These are phyloP conservation scores for Curvularia spicifera DNA, from an alignment of 2,329 filamentous ascomycete genomes.

Conservation along the genomic window DNA sequence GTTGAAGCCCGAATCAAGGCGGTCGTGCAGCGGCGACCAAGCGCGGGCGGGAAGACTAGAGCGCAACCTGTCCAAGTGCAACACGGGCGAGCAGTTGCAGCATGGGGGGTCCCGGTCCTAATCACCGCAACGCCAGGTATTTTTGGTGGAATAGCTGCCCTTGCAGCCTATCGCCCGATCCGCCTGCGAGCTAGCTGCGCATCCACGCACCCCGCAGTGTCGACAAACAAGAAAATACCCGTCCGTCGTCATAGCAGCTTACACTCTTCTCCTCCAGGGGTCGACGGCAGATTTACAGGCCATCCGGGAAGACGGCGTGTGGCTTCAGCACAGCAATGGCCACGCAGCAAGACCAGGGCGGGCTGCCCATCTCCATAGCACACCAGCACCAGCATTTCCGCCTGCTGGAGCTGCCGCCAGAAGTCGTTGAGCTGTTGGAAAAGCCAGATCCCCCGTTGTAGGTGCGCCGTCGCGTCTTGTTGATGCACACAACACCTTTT, in stretches of 20 bases:
- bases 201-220: slow-evolving; percentile 13
- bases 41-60: slow-evolving; percentile 33
- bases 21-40: slow-evolving; percentile 33
- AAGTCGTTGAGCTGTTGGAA: slow-evolving; percentile 61
- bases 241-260: slow-evolving; percentile 17
- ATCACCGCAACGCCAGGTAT: slow-evolving; percentile 22
- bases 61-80: slow-evolving; percentile 33
- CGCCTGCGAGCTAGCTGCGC: slow-evolving; percentile 11
- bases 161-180: slow-evolving; percentile 11
- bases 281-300: not conserved
- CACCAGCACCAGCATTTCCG: slow-evolving; percentile 61
- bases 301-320: not conserved
- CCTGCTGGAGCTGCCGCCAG: slow-evolving; percentile 66
- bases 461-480: slow-evolving; percentile 32
- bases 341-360: slow-evolving; percentile 50
- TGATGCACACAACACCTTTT: slow-evolving; percentile 19
- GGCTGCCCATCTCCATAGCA: slow-evolving; percentile 53
- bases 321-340: slow-evolving; percentile 41
- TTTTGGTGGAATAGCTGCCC: slow-evolving; percentile 22
- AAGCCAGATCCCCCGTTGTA: slow-evolving; percentile 55
- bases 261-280: not conserved
- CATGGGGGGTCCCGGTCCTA: slow-evolving; percentile 23
- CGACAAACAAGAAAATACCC: slow-evolving; percentile 16
- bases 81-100: slow-evolving; percentile 30
- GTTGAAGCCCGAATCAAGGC: slow-evolving; percentile 24